These are phyloP conservation scores for Seiridium cupressi DNA, from an alignment of 2,329 filamentous ascomycete species.

Conservation along the genomic window DNA sequence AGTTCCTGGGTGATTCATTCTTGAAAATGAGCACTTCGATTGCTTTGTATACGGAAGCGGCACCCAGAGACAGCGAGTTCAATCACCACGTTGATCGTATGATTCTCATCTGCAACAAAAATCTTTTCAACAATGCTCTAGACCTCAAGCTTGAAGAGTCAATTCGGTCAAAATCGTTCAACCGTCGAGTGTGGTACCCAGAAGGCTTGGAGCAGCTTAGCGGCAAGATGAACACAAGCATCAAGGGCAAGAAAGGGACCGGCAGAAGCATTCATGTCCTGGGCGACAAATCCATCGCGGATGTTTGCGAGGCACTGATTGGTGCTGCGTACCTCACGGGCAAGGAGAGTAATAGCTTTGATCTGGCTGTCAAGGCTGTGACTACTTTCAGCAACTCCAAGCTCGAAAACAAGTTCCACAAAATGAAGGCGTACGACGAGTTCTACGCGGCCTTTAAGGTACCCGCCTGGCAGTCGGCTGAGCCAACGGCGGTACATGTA, in stretches of 20 bases:
- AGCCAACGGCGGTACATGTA: slow-evolving; percentile 63
- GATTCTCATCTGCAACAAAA: slow-evolving; percentile 87
- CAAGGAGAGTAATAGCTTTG: slow-evolving; percentile 41
- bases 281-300: slow-evolving; percentile 86
- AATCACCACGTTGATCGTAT: slow-evolving; percentile 89
- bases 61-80: slow-evolving; percentile 75
- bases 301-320: slow-evolving; percentile 92
- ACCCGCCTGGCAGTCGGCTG: slow-evolving; percentile 67
- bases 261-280: slow-evolving; percentile 61
- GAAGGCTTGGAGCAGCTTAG: slow-evolving; percentile 69
- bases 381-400: slow-evolving; percentile 48
- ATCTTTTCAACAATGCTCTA: slow-evolving; percentile 76
- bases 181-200: slow-evolving; percentile 85
- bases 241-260: slow-evolving; percentile 62
- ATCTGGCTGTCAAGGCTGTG: slow-evolving; percentile 62
- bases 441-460: slow-evolving; percentile 69
- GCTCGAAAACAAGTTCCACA: slow-evolving; percentile 68
- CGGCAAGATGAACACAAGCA: slow-evolving; percentile 62
- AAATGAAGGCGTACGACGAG: slow-evolving; percentile 66
- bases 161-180: slow-evolving; percentile 81
- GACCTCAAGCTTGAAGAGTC: slow-evolving; percentile 67
- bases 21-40: slow-evolving; percentile 96
- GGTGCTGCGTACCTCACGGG: slow-evolving; percentile 71
- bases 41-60: slow-evolving; percentile 71
- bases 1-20: slow-evolving; percentile 91